Evolutionary conservation across 805 yeast species (phyloP), one percentile per base, ranked within the genome.

Genomic region (Teunomyces kruisii): DNA sequence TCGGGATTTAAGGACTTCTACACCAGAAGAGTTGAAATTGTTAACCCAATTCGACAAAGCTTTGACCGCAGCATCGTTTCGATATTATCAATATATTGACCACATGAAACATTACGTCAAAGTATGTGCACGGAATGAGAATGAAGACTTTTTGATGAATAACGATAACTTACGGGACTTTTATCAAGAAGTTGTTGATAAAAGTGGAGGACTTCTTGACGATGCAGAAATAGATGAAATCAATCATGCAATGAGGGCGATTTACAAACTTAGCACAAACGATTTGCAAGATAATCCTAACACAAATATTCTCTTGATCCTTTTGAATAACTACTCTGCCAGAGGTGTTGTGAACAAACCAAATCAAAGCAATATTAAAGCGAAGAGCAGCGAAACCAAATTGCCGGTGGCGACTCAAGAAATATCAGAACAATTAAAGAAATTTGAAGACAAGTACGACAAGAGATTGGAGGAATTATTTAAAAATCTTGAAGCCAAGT

Each of bases 131-230:
- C 38, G 28, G 14, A 35, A 35, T 22, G 28, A n/a, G 6, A 17
- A 22, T 9, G 28, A 19, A 35, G 38, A 35, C 22, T 35, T 35
- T 28, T 35, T 35, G 38, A 35, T 35, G 38, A 35, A 19, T 14
- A 35, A 35, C 26, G 38, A 35, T 13, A 35, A 13, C 2, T 35
- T 35, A 22, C 24, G 36, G 17, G 36, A 32, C 9, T 32, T 32
- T 22, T 22, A 35, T 24, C 28, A 35, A 13, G 28, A 35, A 6
- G 27, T 35, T 7, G 38, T 22, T 22, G 38, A 35, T 7, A 13
- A 22, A 12, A 22, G 28, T 4, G 12, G 12, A 7, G 38, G 36
- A 15, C 3, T 10, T 15, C 24, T 32, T 10, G 10, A 17, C n/a
- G 36, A 32, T 32, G n/a, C 22, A 10, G 36, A 32, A 16, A 32